A percentile compares a stretch with the other conserved stretches of the same genome.
Evolutionary conservation across 176 grass and related monocot genomes (phyloP).

Genomic region (Musa schizocarpa): DNA sequence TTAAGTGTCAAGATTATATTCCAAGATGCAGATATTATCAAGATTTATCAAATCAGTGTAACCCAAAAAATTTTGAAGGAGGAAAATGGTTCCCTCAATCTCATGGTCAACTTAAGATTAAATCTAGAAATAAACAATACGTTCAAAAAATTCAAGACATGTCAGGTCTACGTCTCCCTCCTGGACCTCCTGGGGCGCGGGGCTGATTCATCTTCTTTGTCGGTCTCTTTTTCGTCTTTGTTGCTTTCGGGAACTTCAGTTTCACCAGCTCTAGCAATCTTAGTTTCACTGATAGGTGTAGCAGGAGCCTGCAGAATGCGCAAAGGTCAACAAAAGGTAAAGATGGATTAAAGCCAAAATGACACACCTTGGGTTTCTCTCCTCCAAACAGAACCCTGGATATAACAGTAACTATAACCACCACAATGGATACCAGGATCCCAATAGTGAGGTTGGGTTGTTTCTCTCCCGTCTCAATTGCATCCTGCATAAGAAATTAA

Average conservation of each 20-base stretch:
- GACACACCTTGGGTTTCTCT: conserved; percentile 60
- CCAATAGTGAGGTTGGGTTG: conserved; percentile 82
- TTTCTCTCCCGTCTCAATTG: conserved; percentile 90
- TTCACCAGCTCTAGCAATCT: conserved; percentile 15
- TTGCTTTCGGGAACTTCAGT: conserved; percentile 39
- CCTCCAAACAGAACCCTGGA: conserved; percentile 58
- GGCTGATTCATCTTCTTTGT: conserved; percentile 10
- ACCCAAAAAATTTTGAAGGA: background rate
- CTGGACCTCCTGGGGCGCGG: conserved; percentile 8
- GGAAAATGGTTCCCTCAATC: background rate
- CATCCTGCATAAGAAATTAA: conserved; percentile 32
- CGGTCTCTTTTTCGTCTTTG: conserved; percentile 44
- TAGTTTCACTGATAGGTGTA: conserved; percentile 14
- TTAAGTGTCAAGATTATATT: background rate
- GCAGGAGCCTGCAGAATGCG: conserved; percentile 22
- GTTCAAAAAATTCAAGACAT: background rate
- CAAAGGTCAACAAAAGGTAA: background rate
- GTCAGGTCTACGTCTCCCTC: conserved; percentile 14
- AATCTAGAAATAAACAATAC: background rate
- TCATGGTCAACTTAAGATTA: background rate
- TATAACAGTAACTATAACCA: conserved; percentile 47
- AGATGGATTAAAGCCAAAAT: background rate
- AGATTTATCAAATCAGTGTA: background rate
- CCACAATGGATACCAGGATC: conserved; percentile 42
- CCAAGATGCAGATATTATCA: background rate